Conservation (phyloP, 495 filamentous ascomycete genomes). For the Letharia lupina region DNA sequence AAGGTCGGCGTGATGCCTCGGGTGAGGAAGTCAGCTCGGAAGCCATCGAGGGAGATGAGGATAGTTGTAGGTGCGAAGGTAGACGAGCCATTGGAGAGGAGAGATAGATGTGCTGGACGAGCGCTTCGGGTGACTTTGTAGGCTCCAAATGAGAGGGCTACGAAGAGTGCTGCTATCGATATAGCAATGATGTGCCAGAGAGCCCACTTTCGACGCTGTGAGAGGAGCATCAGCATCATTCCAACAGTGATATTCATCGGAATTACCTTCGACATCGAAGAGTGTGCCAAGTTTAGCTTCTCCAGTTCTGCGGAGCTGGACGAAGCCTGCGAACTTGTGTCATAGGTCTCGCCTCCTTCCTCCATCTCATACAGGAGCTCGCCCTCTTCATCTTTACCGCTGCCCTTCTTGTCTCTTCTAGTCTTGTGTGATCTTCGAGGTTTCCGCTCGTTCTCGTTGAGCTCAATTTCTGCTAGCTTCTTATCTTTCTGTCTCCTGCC, state of each 20-base stretch:
- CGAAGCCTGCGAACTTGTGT: conserved; percentile 37
- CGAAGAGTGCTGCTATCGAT: conserved; percentile 42
- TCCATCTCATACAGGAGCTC: conserved; percentile 86
- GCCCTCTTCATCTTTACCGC: conserved; percentile 55
- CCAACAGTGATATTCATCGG: conserved; percentile 5
- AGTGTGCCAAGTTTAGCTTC: conserved; percentile 17
- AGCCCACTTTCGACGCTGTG: conserved; percentile 29
- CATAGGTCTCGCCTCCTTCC: conserved; percentile 63
- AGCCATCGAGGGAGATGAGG: conserved; percentile 88
- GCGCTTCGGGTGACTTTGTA: conserved; percentile 38
- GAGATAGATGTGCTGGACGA: conserved; percentile 23
- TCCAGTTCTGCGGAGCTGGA: conserved; percentile 39
- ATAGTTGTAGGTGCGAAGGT: conserved; percentile 86
- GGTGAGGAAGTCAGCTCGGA: conserved; percentile 89
- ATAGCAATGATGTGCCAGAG: conserved; percentile 30
- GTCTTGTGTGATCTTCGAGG: conserved; percentile 48
- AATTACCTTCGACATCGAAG: conserved; percentile 16
- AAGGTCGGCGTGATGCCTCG: conserved; percentile 77
- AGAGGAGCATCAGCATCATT: conserved; percentile 19
- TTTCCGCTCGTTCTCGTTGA: conserved; percentile 50
- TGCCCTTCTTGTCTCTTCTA: conserved; percentile 48
- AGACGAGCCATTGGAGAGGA: conserved; percentile 74
- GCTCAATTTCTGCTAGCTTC: conserved; percentile 37
- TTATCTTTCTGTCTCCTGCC: conserved; percentile 48
- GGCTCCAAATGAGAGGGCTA: conserved; percentile 45